phyloP scores from a whole-genome alignment of 371 early-diverging fungal genomes.

The Saksenaea oblongispora region DNA sequence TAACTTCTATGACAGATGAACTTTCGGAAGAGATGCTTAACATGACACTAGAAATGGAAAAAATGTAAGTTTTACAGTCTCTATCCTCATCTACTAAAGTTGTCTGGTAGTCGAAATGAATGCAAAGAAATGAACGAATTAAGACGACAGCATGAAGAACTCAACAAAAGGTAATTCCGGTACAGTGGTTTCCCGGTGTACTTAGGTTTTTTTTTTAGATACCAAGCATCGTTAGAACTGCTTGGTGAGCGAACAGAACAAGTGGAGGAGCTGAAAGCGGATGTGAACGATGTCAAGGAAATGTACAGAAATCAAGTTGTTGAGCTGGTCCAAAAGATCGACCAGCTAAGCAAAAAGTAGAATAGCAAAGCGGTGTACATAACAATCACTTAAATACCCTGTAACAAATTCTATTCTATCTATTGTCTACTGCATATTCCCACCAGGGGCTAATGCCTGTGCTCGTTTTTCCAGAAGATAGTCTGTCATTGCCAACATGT shows the following conservation, averaged over 20 bases:
- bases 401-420: not conserved
- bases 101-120: conserved; percentile 25
- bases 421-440: not conserved
- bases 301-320: conserved; percentile 77
- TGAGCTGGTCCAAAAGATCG: conserved; percentile 62
- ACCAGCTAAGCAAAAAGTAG: conserved; percentile 17
- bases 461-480: conserved; percentile 33
- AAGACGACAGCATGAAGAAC: conserved; percentile 34
- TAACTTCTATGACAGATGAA: conserved; percentile 55
- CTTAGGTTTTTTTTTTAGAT: conserved; percentile 44
- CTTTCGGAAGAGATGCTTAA: conserved; percentile 73
- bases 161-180: conserved; percentile 40
- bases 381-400: conserved; percentile 11
- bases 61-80: conserved; percentile 38
- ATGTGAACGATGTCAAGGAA: conserved; percentile 80
- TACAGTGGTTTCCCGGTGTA: conserved; percentile 8
- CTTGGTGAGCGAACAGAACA: conserved; percentile 90
- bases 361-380: not conserved
- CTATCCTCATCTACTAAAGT: not conserved
- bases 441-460: not conserved
- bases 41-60: conserved; percentile 63
- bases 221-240: conserved; percentile 80
- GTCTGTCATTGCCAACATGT: conserved; percentile 56
- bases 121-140: conserved; percentile 28
- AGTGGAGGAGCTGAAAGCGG: conserved; percentile 80